These are phyloP conservation scores for Penicilliopsis zonata DNA, from an alignment of 495 filamentous ascomycete species.

Conservation along the genomic window DNA sequence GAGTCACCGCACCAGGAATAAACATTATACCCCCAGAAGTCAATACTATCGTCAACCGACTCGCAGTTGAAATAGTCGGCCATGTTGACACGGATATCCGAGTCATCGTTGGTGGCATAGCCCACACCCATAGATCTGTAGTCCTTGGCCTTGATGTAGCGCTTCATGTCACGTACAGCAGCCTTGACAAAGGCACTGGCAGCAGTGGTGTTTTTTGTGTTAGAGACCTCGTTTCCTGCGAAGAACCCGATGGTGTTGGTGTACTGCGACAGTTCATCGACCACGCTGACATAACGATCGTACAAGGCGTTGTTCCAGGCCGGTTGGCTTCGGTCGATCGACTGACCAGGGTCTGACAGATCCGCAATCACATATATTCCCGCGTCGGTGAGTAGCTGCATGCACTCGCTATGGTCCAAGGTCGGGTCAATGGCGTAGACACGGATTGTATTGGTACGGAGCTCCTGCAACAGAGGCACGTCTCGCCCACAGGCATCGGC, in stretches of 20 bases:
- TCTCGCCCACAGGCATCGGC: constrained; percentile 58
- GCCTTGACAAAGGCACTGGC: constrained; percentile 91
- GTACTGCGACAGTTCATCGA: constrained; percentile 67
- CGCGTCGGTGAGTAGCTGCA: constrained; percentile 64
- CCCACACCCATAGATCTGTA: constrained; percentile 76
- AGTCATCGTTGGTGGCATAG: constrained; percentile 86
- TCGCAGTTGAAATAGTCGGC: constrained; percentile 90
- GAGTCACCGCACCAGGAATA: constrained; percentile 93
- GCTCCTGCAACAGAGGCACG: constrained; percentile 58
- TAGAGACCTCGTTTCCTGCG: constrained; percentile 89
- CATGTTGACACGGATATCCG: constrained; percentile 60
- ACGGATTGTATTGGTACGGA: constrained; percentile 79
- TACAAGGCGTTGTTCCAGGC: constrained; percentile 65
- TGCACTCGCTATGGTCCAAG: constrained; percentile 63
- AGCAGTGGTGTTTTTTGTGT: constrained; percentile 63
- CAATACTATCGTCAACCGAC: constrained; percentile 49
- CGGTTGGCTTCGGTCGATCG: constrained; percentile 71
- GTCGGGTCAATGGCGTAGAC: constrained; percentile 82
- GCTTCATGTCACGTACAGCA: constrained; percentile 84
- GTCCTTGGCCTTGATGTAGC: constrained; percentile 66
- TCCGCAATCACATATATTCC: constrained; percentile 92
- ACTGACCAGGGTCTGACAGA: constrained; percentile 65
- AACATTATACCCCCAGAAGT: constrained; percentile 98
- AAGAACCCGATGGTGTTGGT: constrained; percentile 88
- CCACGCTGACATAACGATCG: constrained; percentile 62